Percentiles rank a stretch among this genome's conserved stretches.
Conservation (phyloP, 441 rosid species). For the Mallotus japonicus region DNA sequence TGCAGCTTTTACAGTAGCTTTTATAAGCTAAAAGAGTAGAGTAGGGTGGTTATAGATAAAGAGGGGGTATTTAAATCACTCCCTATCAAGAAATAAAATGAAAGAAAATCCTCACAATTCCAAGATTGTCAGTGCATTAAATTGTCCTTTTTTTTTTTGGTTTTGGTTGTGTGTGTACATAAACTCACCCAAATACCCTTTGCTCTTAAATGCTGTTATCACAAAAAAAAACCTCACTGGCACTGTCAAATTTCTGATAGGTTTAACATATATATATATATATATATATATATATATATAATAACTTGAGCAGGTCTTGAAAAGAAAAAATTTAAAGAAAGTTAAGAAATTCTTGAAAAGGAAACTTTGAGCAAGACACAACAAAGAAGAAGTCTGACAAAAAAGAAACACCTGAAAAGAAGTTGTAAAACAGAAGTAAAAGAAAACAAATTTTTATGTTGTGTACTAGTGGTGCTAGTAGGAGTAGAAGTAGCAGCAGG, state of each 20-base stretch:
- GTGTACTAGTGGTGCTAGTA: too few relatives aligned
- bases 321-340: too few relatives aligned
- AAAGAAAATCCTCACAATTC: constrained; percentile 13
- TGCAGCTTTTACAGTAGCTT: constrained; percentile 15
- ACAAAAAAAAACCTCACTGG: background rate
- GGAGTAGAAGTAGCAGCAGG: too few relatives aligned
- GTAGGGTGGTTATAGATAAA: constrained; percentile 9
- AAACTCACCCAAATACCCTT: constrained; percentile 1
- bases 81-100: too few relatives aligned
- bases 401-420: constrained; percentile 20
- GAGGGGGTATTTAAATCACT: background rate
- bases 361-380: constrained; percentile 16
- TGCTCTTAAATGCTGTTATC: constrained; percentile 13
- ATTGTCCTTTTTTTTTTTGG: background rate
- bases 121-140: constrained; percentile 19
- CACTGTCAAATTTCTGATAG: background rate
- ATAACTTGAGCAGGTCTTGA: too few relatives aligned
- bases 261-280: too few relatives aligned
- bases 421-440: constrained; percentile 9
- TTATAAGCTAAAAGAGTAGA: background rate
- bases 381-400: constrained; percentile 31
- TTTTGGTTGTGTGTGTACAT: too few relatives aligned
- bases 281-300: background rate
- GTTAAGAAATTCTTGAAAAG: background rate
- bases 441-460: background rate